Conservation (phyloP, 805 yeast species). For the Hanseniaspora pseudoguilliermondii region DNA sequence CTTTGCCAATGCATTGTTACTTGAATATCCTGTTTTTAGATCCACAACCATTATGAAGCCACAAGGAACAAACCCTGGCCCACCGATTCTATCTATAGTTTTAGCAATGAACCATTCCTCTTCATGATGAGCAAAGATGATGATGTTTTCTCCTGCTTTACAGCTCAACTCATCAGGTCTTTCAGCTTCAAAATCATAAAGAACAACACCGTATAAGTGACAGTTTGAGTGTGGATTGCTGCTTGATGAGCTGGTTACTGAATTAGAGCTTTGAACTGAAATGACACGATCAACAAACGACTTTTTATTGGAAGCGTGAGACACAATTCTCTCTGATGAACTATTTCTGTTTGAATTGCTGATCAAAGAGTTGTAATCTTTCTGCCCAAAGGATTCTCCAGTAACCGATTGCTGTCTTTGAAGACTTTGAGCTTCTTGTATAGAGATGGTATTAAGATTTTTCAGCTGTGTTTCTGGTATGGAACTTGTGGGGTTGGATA, state of each 20-base stretch:
- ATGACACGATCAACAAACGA: conserved; percentile 15
- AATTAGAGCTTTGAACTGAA: background rate
- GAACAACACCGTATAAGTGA: conserved; percentile 62
- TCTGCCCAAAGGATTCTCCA: conserved; percentile 13
- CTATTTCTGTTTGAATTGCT: conserved; percentile 16
- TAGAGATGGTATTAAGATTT: conserved; percentile 22
- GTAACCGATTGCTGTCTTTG: conserved; percentile 5
- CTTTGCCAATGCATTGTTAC: conserved; percentile 41
- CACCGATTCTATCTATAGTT: conserved; percentile 88
- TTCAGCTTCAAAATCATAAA: conserved; percentile 74
- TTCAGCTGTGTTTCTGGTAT: conserved; percentile 18
- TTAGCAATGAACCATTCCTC: conserved; percentile 97
- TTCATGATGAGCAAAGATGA: conserved; percentile 91
- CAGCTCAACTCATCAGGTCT: conserved; percentile 74
- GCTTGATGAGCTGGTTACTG: background rate
- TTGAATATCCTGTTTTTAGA: conserved; percentile 47
- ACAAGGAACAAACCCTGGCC: conserved; percentile 93
- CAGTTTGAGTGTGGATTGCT: conserved; percentile 14
- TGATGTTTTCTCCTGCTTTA: conserved; percentile 72
- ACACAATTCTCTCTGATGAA: background rate
- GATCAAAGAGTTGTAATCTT: conserved; percentile 18
- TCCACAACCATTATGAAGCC: conserved; percentile 79
- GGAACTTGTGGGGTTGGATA: conserved; percentile 25
- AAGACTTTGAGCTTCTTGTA: conserved; percentile 15
- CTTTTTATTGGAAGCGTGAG: conserved; percentile 2